Percentiles rank a stretch among this genome's conserved stretches.
phyloP scores from a whole-genome alignment of 805 yeast genomes.

The Saccharomycopsis oosterbeekiorum region DNA sequence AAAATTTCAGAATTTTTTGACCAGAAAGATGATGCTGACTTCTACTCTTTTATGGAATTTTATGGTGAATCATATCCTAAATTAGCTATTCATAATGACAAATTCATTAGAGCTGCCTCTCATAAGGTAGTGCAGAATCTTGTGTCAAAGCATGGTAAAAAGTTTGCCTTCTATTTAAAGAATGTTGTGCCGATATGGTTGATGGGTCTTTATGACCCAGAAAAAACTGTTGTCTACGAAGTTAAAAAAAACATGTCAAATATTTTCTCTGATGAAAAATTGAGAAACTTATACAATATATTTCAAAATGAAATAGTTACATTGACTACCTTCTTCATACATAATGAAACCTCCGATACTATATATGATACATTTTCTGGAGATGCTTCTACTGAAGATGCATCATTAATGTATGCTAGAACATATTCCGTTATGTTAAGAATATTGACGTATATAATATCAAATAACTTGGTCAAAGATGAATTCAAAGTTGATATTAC shows the following conservation, averaged over 20 bases:
- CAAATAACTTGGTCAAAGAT: not conserved
- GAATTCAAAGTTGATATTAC: not conserved
- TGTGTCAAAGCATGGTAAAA: constrained; percentile 6
- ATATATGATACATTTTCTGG: constrained; percentile 5
- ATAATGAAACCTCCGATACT: constrained; percentile 6
- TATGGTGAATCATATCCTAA: constrained; percentile 14
- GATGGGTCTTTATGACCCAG: constrained; percentile 13
- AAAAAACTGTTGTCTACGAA: constrained; percentile 8
- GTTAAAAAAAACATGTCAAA: constrained; percentile 3
- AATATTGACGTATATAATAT: constrained; percentile 1
- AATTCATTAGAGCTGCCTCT: constrained; percentile 7
- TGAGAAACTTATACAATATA: constrained; percentile 1
- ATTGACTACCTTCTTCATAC: constrained; percentile 5
- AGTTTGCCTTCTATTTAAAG: constrained; percentile 5
- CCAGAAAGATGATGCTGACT: not conserved
- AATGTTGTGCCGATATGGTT: constrained; percentile 16
- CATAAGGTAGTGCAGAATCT: constrained; percentile 8
- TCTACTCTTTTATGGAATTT: constrained; percentile 8
- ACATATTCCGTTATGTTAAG: constrained; percentile 2
- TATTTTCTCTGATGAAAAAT: constrained; percentile 11
- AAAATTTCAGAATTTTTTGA: constrained; percentile 4
- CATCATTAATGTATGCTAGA: constrained; percentile 6
- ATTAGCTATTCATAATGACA: constrained; percentile 15
- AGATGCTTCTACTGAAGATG: constrained; percentile 6
- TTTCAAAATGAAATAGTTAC: constrained; percentile 10